A percentile compares a stretch with the other conserved stretches of the same genome.
Evolutionary conservation across 352 stramenopile genomes (phyloP).

Genomic region (Globisporangium perplexum): DNA sequence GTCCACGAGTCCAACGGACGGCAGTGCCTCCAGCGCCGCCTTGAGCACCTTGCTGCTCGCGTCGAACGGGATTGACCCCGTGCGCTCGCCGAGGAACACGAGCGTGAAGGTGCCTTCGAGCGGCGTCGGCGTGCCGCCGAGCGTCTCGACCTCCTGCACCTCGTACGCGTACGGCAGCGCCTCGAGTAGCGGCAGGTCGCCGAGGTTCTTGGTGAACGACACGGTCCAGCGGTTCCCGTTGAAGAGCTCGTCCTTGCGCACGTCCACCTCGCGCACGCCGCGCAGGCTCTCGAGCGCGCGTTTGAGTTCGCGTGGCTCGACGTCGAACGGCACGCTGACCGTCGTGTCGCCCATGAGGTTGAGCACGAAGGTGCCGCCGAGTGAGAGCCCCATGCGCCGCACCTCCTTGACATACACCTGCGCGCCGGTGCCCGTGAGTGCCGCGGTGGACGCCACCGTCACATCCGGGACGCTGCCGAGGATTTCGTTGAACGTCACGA

Average conservation of each 20-base stretch:
- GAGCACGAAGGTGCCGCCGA: constrained; percentile 92
- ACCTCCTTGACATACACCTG: constrained; percentile 66
- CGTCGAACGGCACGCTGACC: constrained; percentile 89
- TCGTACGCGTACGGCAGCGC: constrained; percentile 89
- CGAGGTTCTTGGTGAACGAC: constrained; percentile 94
- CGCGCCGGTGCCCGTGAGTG: constrained; percentile 53
- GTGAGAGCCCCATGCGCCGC: constrained; percentile 62
- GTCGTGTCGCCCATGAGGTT: constrained; percentile 91
- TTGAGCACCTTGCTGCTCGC: constrained; percentile 82
- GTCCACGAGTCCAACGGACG: constrained; percentile 87
- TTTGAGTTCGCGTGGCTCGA: constrained; percentile 84
- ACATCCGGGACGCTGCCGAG: constrained; percentile 87
- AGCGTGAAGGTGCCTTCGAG: constrained; percentile 89
- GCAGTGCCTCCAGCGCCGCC: constrained; percentile 82
- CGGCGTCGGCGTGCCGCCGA: constrained; percentile 90
- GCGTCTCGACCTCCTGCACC: constrained; percentile 89
- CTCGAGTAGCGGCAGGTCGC: constrained; percentile 90
- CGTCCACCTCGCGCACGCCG: constrained; percentile 59
- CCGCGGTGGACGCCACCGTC: constrained; percentile 40
- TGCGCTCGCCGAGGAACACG: constrained; percentile 72
- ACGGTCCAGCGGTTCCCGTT: constrained; percentile 92
- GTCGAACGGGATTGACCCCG: constrained; percentile 81
- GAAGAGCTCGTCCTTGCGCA: constrained; percentile 57
- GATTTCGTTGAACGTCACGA: constrained; percentile 92
- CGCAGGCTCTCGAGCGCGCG: constrained; percentile 68